Conservation (phyloP, 2,329 filamentous ascomycete genomes). For the Hypoxylon sp. region DNA sequence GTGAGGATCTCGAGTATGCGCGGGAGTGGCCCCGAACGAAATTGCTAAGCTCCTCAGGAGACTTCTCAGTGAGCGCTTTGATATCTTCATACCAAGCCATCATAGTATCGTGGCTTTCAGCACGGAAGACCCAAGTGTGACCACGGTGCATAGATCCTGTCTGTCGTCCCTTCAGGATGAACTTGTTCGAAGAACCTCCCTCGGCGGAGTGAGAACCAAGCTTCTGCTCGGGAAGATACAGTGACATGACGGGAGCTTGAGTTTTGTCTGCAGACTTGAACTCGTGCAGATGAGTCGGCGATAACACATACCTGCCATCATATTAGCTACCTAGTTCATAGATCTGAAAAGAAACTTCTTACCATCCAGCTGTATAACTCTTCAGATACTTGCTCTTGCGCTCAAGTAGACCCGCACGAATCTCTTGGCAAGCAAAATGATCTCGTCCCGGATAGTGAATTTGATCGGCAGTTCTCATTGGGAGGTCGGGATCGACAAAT, state of each 20-base stretch:
- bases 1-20: constrained; percentile 78
- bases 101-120: constrained; percentile 90
- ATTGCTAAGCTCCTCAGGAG: constrained; percentile 87
- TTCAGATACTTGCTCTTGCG: constrained; percentile 99
- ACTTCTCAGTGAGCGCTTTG: constrained; percentile 88
- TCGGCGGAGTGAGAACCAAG: constrained; percentile 90
- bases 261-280: constrained; percentile 98
- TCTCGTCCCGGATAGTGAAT: constrained; percentile 94
- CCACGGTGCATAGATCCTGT: constrained; percentile 91
- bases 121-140: constrained; percentile 80
- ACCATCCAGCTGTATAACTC: constrained; percentile 97
- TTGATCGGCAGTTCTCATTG: constrained; percentile 82
- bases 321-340: constrained; percentile 47
- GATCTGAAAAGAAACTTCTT: constrained; percentile 56
- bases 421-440: constrained; percentile 84
- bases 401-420: constrained; percentile 91
- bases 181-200: constrained; percentile 92
- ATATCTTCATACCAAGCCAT: constrained; percentile 97
- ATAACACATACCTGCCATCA: constrained; percentile 85
- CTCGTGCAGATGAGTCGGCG: constrained; percentile 96
- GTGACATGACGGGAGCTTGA: constrained; percentile 93
- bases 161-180: constrained; percentile 96
- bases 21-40: constrained; percentile 88
- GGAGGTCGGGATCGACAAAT: constrained; percentile 87
- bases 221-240: constrained; percentile 95